These are phyloP conservation scores for Exophiala aquamarina DNA, from an alignment of 2,329 filamentous ascomycete genomes.

Conservation along the genomic window DNA sequence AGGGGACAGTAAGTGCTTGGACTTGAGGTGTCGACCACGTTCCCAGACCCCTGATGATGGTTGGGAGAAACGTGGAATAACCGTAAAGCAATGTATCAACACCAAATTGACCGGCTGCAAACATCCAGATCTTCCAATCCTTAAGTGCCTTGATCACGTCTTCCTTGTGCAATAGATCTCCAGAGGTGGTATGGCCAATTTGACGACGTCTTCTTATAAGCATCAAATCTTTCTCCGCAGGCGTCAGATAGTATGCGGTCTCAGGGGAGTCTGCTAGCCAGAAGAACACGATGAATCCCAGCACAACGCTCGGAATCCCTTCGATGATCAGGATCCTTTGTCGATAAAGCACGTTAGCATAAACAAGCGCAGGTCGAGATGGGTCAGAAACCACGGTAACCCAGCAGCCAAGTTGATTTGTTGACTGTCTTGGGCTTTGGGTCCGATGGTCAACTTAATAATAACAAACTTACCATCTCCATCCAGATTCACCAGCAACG, in stretches of 20 bases:
- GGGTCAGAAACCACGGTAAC: too few species aligned
- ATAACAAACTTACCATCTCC: slow-evolving; percentile 41
- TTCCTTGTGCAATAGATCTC: slow-evolving; percentile 56
- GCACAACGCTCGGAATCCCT: slow-evolving; percentile 45
- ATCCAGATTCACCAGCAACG: slow-evolving; percentile 45
- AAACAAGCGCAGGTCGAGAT: slow-evolving; percentile 27
- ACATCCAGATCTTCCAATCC: slow-evolving; percentile 76
- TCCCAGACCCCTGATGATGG: slow-evolving; percentile 71
- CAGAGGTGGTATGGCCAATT: slow-evolving; percentile 48
- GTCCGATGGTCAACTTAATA: slow-evolving; percentile 48
- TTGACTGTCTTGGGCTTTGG: too few species aligned
- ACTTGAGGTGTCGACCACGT: slow-evolving; percentile 63
- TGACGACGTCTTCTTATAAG: slow-evolving; percentile 50
- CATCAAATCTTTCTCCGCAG: slow-evolving; percentile 56
- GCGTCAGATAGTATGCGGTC: slow-evolving; percentile 43
- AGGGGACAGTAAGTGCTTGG: slow-evolving; percentile 76
- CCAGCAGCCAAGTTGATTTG: too few species aligned
- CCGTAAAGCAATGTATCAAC: slow-evolving; percentile 76
- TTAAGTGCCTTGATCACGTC: slow-evolving; percentile 67
- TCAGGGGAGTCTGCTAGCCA: slow-evolving; percentile 48
- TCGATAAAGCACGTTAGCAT: neutral
- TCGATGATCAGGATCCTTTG: slow-evolving; percentile 53
- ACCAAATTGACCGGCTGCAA: slow-evolving; percentile 69
- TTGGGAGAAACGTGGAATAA: slow-evolving; percentile 75
- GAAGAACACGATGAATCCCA: slow-evolving; percentile 41